Conservation (phyloP, 176 grass and related monocot species). For the Musa beccarii region DNA sequence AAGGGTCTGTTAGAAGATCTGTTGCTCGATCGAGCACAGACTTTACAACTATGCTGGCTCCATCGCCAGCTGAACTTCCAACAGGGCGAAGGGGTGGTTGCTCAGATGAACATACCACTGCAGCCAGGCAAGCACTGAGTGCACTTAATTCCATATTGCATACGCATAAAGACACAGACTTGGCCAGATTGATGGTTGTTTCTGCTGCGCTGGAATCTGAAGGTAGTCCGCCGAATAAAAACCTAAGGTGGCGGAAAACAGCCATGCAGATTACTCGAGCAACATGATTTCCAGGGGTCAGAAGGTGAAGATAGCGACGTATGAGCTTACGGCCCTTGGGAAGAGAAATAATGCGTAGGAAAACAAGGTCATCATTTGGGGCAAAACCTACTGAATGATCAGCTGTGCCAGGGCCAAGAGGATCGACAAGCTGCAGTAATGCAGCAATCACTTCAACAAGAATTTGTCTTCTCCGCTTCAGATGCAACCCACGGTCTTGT, state of each 20-base stretch:
- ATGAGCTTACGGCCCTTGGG: constrained; percentile 4
- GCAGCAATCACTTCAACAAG: constrained; percentile 12
- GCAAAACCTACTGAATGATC: constrained; percentile 3
- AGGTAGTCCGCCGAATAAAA: constrained; percentile 10
- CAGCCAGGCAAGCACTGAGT: constrained; percentile 12
- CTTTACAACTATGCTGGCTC: constrained; percentile 15
- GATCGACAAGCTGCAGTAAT: constrained; percentile 12
- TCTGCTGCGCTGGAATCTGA: constrained; percentile 5
- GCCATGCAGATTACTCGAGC: constrained; percentile 7
- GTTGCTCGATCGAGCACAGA: constrained; percentile 9
- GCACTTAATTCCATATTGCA: constrained; percentile 11
- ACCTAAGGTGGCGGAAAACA: constrained; percentile 10
- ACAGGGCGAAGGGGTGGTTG: constrained; percentile 13
- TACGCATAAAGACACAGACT: neutral
- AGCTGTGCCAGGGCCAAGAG: neutral
- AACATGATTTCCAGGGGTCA: constrained; percentile 2
- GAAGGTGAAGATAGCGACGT: constrained; percentile 7
- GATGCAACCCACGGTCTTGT: constrained; percentile 12
- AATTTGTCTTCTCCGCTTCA: constrained; percentile 10
- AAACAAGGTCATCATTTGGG: constrained; percentile 18
- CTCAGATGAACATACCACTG: constrained; percentile 17
- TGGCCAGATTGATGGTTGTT: constrained; percentile 3
- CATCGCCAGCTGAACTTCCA: constrained; percentile 19
- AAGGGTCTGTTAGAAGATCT: constrained; percentile 7
- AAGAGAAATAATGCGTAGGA: constrained; percentile 15